Base-by-base conservation (phyloP, 2,329 filamentous ascomycete species). In the Microsporum audouinii region DNA sequence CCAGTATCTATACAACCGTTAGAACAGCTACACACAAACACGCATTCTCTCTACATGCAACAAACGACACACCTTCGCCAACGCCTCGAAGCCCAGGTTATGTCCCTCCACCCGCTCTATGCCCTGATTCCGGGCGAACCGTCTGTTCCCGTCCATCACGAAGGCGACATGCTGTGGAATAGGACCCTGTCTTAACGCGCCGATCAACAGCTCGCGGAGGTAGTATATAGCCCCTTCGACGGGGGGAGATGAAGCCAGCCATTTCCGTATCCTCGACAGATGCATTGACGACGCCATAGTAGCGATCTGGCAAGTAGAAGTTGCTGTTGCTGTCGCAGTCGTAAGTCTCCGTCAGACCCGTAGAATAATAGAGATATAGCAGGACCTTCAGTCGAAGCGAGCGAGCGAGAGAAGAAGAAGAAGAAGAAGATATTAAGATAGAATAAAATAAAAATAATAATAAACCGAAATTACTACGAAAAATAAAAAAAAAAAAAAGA, bases 101-200 rank as follows among this genome's bases (percentile, higher is more conserved):
- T 99, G 94, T 29, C 94, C 94, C 75, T 99, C 92, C 38, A 97
- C 86, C 0, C 91, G 96, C 78, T 99, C 94, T 72, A 99, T 96
- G 65, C 92, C 86, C 76, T 94, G 90, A 65, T 82, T 88, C 64
- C 89, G 83, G 12, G 94, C 94, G 77, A 95, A 99, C 53, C 94
- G 87, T 69, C 94, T 81, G 76, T 99, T 99, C 61, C 94, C 94
- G 73, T 99, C 94, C 94, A 99, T 99, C 68, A 96, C 92, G 71
- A 99, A 99, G n/a, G 94, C 94, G 63, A 99, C 84, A 83, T 99
- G 94, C 70, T 90, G 86, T 7, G 94, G 94, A 60, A 99, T 87
- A 1, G 91, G 90, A 0, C 94, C 94, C 75, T 96, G 92, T 70
- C 87, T 87, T 60, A 97, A 77, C 57, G 91, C 88, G 60, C 90